Evolutionary conservation across 192 early-diverging fungal species (phyloP).

Genomic region (Spizellomyces punctatus): DNA sequence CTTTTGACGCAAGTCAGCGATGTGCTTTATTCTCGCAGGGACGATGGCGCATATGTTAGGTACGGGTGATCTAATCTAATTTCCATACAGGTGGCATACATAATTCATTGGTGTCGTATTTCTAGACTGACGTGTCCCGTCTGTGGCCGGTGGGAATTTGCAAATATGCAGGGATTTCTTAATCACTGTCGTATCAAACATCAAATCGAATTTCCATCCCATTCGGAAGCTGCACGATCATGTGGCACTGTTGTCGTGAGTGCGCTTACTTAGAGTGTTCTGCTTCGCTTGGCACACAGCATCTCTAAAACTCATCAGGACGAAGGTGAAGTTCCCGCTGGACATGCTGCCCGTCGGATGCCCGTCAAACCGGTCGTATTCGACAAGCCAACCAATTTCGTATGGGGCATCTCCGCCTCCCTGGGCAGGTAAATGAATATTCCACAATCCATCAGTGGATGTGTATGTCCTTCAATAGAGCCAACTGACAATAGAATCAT

Average conservation of each 20-base stretch:
- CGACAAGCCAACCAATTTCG: slow-evolving; percentile 18
- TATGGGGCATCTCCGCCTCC: slow-evolving; percentile 17
- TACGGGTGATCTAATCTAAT: slow-evolving; percentile 7
- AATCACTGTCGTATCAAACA: slow-evolving; percentile 82
- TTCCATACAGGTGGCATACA: not conserved
- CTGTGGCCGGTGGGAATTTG: slow-evolving; percentile 79
- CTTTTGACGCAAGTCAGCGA: not conserved
- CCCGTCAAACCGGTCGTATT: slow-evolving; percentile 40
- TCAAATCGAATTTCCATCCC: slow-evolving; percentile 70
- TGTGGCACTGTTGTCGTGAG: slow-evolving; percentile 70
- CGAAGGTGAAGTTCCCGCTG: slow-evolving; percentile 56
- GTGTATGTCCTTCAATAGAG: no score
- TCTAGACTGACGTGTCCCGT: slow-evolving; percentile 71
- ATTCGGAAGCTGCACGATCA: slow-evolving; percentile 70
- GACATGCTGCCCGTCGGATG: slow-evolving; percentile 50
- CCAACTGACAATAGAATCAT: no score
- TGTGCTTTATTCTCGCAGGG: slow-evolving; percentile 39
- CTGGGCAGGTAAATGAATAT: no score
- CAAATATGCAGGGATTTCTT: slow-evolving; percentile 82
- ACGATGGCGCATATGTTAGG: slow-evolving; percentile 49
- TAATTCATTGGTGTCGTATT: no score
- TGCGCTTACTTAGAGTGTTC: slow-evolving; percentile 3
- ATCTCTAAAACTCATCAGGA: slow-evolving; percentile 31
- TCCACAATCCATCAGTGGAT: no score
- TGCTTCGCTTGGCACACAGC: not conserved